Evolutionary conservation across 148 eudicot species (phyloP).

Genomic region (Persicaria tinctoria): DNA sequence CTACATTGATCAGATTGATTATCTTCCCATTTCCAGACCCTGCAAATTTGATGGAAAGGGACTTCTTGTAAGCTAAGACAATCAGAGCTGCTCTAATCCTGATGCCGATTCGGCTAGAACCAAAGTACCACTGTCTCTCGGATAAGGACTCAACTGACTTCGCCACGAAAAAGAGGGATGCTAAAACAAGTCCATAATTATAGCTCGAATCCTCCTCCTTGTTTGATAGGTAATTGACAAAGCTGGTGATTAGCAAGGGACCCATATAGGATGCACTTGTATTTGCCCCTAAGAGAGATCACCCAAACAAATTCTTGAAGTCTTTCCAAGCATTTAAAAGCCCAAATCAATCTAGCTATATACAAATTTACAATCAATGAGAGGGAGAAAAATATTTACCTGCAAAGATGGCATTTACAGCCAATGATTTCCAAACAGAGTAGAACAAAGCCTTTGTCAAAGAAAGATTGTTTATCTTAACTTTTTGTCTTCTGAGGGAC

Average conservation of each 20-base stretch:
- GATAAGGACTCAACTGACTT: conserved; percentile 73
- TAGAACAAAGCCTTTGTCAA: conserved; percentile 48
- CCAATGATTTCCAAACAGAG: conserved; percentile 50
- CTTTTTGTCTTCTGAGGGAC: conserved; percentile 39
- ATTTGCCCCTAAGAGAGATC: conserved; percentile 42
- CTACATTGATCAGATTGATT: conserved; percentile 55
- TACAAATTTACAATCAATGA: too few species aligned
- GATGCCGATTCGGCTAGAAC: conserved; percentile 61
- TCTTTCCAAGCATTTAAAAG: too few species aligned
- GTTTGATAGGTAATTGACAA: conserved; percentile 55
- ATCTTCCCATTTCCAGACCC: conserved; percentile 50
- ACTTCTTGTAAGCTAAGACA: conserved; percentile 50
- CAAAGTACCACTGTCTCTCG: conserved; percentile 85
- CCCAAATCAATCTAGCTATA: too few species aligned
- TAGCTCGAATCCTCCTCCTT: conserved; percentile 34
- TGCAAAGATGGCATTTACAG: conserved; percentile 61
- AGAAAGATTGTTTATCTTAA: conserved; percentile 25
- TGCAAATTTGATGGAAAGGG: conserved; percentile 46
- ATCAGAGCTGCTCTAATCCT: conserved; percentile 53
- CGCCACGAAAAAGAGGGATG: conserved; percentile 53
- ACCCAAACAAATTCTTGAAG: not conserved
- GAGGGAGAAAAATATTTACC: conserved; percentile 23
- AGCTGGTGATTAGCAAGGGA: conserved; percentile 63
- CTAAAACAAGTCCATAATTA: conserved; percentile 43
- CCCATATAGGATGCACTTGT: conserved; percentile 79